Conservation (phyloP, 2,329 filamentous ascomycete genomes). For the Verruconis gallopava region DNA sequence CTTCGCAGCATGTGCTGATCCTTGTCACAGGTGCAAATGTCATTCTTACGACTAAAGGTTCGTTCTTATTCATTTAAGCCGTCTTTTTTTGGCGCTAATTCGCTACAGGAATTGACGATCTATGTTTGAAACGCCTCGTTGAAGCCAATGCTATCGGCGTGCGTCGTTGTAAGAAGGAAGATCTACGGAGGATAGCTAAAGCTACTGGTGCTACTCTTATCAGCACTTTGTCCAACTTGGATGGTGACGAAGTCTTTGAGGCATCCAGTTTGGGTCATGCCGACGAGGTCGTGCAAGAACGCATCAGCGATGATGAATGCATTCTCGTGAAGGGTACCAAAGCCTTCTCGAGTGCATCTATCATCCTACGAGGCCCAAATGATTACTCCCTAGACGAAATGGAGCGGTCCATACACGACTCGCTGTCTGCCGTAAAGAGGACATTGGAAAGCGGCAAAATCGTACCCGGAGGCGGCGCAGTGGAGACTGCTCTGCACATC, state of each 20-base stretch:
- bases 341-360: slow-evolving; percentile 82
- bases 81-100: no score
- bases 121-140: slow-evolving; percentile 87
- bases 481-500: slow-evolving; percentile 97
- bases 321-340: slow-evolving; percentile 96
- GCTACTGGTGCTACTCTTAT: slow-evolving; percentile 89
- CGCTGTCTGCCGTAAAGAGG: slow-evolving; percentile 89
- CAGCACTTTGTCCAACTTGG: slow-evolving; percentile 86
- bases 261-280: slow-evolving; percentile 77
- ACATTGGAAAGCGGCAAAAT: slow-evolving; percentile 94
- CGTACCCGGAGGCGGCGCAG: slow-evolving; percentile 88
- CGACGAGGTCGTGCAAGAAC: slow-evolving; percentile 94
- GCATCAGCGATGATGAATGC: slow-evolving; percentile 97
- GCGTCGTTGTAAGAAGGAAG: slow-evolving; percentile 95
- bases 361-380: slow-evolving; percentile 90
- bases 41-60: slow-evolving; percentile 91
- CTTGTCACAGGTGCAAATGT: no score
- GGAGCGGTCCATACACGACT: slow-evolving; percentile 97
- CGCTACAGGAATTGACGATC: slow-evolving; percentile 94
- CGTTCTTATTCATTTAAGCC: no score
- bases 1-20: no score
- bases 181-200: slow-evolving; percentile 86
- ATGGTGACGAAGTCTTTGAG: slow-evolving; percentile 95
- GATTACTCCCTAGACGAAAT: slow-evolving; percentile 97
- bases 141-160: slow-evolving; percentile 95